phyloP scores from a whole-genome alignment of 768 basidiomycete species.

The Hygrophoropsis aurantiaca region DNA sequence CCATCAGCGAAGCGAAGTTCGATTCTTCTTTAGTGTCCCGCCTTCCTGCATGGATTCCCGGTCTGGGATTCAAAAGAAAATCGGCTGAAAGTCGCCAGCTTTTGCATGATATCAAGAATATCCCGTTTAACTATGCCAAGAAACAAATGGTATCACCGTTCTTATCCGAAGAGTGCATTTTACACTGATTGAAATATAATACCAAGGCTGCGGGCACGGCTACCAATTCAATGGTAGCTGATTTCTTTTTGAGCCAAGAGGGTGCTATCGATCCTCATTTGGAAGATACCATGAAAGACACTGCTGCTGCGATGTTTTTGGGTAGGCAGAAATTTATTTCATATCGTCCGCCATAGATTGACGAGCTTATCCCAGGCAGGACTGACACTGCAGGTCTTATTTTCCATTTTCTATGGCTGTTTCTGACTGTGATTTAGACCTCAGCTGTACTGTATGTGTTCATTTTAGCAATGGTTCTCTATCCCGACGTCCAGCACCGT shows the following conservation, averaged over 20 bases:
- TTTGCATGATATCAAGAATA: not conserved
- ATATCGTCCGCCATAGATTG: not conserved
- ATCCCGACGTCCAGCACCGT: slow-evolving; percentile 23
- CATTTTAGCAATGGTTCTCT: slow-evolving; percentile 26
- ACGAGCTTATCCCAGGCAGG: slow-evolving; percentile 14
- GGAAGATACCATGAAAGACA: slow-evolving; percentile 23
- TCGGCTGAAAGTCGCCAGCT: not conserved
- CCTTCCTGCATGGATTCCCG: slow-evolving; percentile 21
- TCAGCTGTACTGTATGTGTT: slow-evolving; percentile 22
- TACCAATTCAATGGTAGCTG: slow-evolving; percentile 7
- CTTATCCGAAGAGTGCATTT: too few species aligned
- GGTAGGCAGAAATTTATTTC: slow-evolving; percentile 16
- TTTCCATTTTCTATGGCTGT: not conserved
- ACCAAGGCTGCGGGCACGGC: slow-evolving; percentile 5
- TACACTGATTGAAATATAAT: too few species aligned
- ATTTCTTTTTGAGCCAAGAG: not conserved
- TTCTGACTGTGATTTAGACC: slow-evolving; percentile 12
- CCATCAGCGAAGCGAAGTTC: too few species aligned
- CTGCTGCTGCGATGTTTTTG: slow-evolving; percentile 20
- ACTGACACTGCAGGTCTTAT: slow-evolving; percentile 19
- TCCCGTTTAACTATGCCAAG: slow-evolving; percentile 17
- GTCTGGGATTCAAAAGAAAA: slow-evolving; percentile 4
- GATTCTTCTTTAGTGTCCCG: slow-evolving; percentile 19
- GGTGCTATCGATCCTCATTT: slow-evolving; percentile 21
- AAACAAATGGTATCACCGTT: slow-evolving; percentile 5